Base-by-base conservation (phyloP, 257 asterid species). In the Marsdenia floribunda region DNA sequence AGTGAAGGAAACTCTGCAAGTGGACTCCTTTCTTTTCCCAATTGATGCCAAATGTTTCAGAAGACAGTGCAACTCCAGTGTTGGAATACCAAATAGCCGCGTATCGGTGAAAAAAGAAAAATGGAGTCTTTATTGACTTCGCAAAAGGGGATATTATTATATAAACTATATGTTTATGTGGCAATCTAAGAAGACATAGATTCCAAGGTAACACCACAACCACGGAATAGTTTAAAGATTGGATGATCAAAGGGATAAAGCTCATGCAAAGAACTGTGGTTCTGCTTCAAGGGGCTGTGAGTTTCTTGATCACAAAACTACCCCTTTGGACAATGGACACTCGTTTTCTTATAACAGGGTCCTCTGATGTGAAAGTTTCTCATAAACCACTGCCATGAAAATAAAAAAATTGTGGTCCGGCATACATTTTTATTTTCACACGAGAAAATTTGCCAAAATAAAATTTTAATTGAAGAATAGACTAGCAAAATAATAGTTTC, bases 211-310 rank as follows among this genome's bases (percentile, higher is more conserved):
- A 52, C 38, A 79, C 82, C 87, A 85, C 86, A 80, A 76, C 95
- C 95, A 89, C 95, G 81, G 92, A 83, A 83, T 82, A 75, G 80
- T 42, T 66, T 53, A 55, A 29, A 80, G 81, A 81, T 72, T 87
- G 85, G 82, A 58, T 75, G 46, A 66, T 74, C 68, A 84, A 44
- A 81, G 83, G 84, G 92, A 87, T 87, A 83, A 85, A 79, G 73
- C 75, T 67, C 35, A 53, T 57, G 35, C 42, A 35, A 60, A 60
- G 76, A 84, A 74, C 76, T 76, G 90, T 87, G 92, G 92, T 82
- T 80, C 85, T n/a, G 85, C 83, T 86, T 86, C 85, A 77, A 77
- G 10, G 49, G 49, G 72, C 81, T 44, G 11, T 72, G 75, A 49
- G 24, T 74, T 74, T 67, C 61, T 76, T 70, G 76, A 70, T 76